Base-by-base conservation (phyloP, 495 filamentous ascomycete genomes). In the Penicillium dipodomyicola region DNA sequence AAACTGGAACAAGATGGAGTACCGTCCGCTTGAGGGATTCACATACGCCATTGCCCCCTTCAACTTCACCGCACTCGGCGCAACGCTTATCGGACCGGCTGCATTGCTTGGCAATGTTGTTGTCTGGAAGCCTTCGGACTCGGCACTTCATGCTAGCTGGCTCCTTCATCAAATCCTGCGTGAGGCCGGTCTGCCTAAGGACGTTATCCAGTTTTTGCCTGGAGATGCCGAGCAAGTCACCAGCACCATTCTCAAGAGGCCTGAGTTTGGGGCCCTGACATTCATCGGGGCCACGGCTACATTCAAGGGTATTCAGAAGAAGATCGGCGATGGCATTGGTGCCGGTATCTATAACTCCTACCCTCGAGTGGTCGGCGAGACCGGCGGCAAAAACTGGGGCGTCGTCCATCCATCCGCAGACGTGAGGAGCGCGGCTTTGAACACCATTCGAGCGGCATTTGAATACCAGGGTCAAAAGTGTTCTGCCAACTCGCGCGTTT, bases 381-480 rank as follows among this genome's bases (percentile, higher is more conserved):
- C 90, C 0, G 89, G 89, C 43, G 90, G 90, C 58, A 95, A 95
- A 79, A 95, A 95, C 72, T 94, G 89, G 77, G 89, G 91, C 65
- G 70, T 95, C 44, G 71, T 95, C 37, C 89, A 94, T 65, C 55
- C 75, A 5, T 88, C 83, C 3, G 90, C 90, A 15, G 85, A 93
- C 57, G 58, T 91, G 25, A 74, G 79, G 17, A 92, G 90, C 60
- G 89, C 90, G 22, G 87, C 82, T 8, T 69, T 87, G 12, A 85
- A 92, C 55, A 93, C 90, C 14, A 82, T 95, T 23, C 85, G 90
- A 40, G 90, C 87, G 42, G 87, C 90, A 10, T 95, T 93, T 63
- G 90, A 95, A 73, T 95, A 88, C 65, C 87, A 91, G 66, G 90
- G 90, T 9, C 90, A 95, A 64, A 95, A 94, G 68, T 94, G 90